Base-by-base conservation (phyloP, 108 stramenopile species). In the Epipyxis sp. region DNA sequence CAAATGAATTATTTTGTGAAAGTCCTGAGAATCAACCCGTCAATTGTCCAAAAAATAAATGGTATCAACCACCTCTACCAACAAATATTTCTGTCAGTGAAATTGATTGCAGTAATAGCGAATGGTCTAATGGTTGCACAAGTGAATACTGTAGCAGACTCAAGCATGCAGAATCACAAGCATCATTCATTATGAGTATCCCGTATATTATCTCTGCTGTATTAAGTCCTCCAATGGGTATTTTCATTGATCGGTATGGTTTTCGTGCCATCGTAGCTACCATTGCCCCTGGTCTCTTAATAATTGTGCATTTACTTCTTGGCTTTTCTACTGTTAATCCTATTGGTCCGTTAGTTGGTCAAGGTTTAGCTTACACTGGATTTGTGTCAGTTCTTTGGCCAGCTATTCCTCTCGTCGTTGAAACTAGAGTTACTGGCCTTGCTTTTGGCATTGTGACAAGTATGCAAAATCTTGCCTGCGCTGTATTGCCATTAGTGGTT, bases 331-430 rank as follows among this genome's bases (percentile, higher is more conserved):
- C 57, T 1, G 35, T 59, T 13, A 80, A 68, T 1, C 88, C 89
- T n/a, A 40, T 91, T 6, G 42, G 57, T 29, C 84, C 86, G 10
- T 59, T 91, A 50, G 69, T 91, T 1, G 80, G 81, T 1, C 88
- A 89, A 74, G 90, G 90, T 10, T 43, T 89, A 20, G 87, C 86
- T 25, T 91, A 88, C 59, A 78, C 85, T 0, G 43, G 83, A 6
- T 91, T 84, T 81, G 88, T 87, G 29, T 79, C 91, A 1, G 89
- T 88, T 1, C 50, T 91, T 20, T 91, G 91, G 91, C 91, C 91
- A 1, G 83, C 84, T 0, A 87, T 91, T 1, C 86, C 89, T 1
- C 77, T 91, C 45, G 77, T 86, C 34, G 89, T 91, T 1, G 76
- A 82, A 40, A 80, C 79, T 59, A 50, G 80, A 59, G 61, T 42